Conservation (phyloP, 768 basidiomycete genomes). For the Filobasidium floriforme region DNA sequence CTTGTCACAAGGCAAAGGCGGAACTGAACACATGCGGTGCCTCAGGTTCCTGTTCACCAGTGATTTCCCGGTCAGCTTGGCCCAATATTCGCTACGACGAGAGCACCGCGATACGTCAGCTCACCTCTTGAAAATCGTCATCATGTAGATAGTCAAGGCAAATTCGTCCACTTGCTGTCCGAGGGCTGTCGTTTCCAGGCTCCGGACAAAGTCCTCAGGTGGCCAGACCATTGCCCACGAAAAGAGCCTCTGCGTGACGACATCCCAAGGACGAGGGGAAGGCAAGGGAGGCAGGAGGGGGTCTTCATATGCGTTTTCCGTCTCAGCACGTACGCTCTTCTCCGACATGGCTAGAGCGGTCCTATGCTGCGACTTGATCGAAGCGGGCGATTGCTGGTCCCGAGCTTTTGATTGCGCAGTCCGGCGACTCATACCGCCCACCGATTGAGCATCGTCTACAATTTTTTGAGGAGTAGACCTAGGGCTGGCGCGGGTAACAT, state of each 20-base stretch:
- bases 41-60: conserved; percentile 25
- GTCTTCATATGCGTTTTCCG: not conserved
- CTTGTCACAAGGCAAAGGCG: conserved; percentile 38
- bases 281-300: conserved; percentile 1
- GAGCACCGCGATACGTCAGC: conserved; percentile 7
- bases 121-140: conserved; percentile 43
- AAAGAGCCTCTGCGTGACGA: conserved; percentile 40
- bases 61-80: not conserved
- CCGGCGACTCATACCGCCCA: not conserved
- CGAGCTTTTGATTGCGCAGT: not conserved
- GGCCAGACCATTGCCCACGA: conserved; percentile 43
- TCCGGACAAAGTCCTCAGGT: conserved; percentile 35
- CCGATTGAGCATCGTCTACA: not conserved
- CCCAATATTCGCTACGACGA: no score
- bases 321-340: not conserved
- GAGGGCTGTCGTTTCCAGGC: conserved; percentile 37
- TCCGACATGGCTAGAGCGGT: not conserved
- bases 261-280: conserved; percentile 37
- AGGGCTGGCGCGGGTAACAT: not conserved
- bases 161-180: conserved; percentile 40
- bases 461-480: not conserved
- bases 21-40: conserved; percentile 31
- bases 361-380: not conserved
- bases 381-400: not conserved
- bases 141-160: conserved; percentile 40